Percentiles rank a stretch among this genome's conserved stretches.
Conservation (phyloP, 306 rosid genomes). For the Trifolium dubium region DNA sequence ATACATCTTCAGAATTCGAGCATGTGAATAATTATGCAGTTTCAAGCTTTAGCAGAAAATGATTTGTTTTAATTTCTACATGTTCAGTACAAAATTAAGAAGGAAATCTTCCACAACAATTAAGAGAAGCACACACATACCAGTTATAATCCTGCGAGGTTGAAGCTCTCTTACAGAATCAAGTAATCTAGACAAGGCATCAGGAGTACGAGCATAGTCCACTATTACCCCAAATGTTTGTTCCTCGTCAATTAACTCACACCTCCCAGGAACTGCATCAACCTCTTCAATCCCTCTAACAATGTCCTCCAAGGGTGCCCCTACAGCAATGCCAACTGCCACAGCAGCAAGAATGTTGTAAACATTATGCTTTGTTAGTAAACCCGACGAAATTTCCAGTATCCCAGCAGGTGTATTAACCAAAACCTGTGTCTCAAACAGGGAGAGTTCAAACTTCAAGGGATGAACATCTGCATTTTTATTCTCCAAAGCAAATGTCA, state of each 20-base stretch:
- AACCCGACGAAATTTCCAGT: slow-evolving; percentile 91
- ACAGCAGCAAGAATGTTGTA: slow-evolving; percentile 94
- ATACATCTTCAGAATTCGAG: slow-evolving; percentile 21
- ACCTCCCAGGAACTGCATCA: slow-evolving; percentile 95
- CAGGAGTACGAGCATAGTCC: slow-evolving; percentile 94
- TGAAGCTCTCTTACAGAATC: slow-evolving; percentile 95
- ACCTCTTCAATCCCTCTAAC: slow-evolving; percentile 98
- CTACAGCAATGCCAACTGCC: slow-evolving; percentile 94
- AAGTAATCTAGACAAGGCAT: slow-evolving; percentile 86
- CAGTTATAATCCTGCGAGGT: slow-evolving; percentile 84
- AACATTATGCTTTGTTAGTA: slow-evolving; percentile 89
- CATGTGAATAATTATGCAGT: slow-evolving; percentile 28
- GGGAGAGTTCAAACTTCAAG: slow-evolving; percentile 81
- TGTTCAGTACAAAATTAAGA: background rate
- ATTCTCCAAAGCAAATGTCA: slow-evolving; percentile 84
- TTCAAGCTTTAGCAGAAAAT: slow-evolving; percentile 24
- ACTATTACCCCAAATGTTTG: slow-evolving; percentile 95
- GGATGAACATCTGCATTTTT: slow-evolving; percentile 89
- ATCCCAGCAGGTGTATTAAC: slow-evolving; percentile 91
- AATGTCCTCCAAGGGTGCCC: slow-evolving; percentile 95
- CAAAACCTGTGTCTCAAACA: slow-evolving; percentile 96
- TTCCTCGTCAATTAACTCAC: slow-evolving; percentile 95
- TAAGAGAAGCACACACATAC: slow-evolving; percentile 55
- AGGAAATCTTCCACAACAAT: slow-evolving; percentile 6
- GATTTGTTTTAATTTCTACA: slow-evolving; percentile 12